These are phyloP conservation scores for Xerocomus cyaneibrunnescens DNA, from an alignment of 1,284 basidiomycete genomes.

Conservation along the genomic window DNA sequence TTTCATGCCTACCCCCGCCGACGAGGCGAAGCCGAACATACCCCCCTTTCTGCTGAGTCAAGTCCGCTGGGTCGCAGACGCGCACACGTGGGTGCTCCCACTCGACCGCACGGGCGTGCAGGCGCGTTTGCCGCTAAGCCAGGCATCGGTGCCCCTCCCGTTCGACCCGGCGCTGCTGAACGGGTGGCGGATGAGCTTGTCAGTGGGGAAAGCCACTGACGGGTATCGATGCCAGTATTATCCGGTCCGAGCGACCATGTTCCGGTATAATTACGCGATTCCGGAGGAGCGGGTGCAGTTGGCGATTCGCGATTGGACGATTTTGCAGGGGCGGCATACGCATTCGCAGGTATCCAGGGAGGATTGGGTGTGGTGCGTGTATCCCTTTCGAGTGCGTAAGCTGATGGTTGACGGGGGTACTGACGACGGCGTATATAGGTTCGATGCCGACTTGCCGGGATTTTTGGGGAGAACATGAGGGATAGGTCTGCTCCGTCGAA, in stretches of 20 bases:
- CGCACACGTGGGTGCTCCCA: conserved; percentile 30
- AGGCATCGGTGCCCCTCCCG: conserved; percentile 14
- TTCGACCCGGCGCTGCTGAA: background rate
- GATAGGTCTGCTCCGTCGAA: no score
- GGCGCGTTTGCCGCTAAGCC: conserved; percentile 18
- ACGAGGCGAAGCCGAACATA: background rate
- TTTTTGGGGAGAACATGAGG: no score
- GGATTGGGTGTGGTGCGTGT: conserved; percentile 23
- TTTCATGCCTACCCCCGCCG: background rate
- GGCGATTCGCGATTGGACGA: conserved; percentile 11
- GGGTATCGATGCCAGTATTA: background rate
- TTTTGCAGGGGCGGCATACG: conserved; percentile 7
- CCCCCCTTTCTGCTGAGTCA: conserved; percentile 16
- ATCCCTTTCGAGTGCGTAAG: background rate
- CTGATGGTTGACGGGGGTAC: no score
- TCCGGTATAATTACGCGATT: conserved; percentile 28
- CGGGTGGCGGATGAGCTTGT: background rate
- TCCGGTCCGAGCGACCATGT: conserved; percentile 16
- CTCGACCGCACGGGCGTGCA: conserved; percentile 26
- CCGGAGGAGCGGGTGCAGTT: conserved; percentile 3
- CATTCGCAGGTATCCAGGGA: background rate
- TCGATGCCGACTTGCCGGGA: conserved; percentile 8
- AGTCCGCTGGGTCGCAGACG: conserved; percentile 31
- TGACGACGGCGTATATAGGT: conserved; percentile 15
- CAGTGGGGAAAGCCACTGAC: background rate